Percentiles rank a stretch among this genome's conserved stretches.
phyloP scores from a whole-genome alignment of 176 grass and related monocot species.

The Ananas comosus region DNA sequence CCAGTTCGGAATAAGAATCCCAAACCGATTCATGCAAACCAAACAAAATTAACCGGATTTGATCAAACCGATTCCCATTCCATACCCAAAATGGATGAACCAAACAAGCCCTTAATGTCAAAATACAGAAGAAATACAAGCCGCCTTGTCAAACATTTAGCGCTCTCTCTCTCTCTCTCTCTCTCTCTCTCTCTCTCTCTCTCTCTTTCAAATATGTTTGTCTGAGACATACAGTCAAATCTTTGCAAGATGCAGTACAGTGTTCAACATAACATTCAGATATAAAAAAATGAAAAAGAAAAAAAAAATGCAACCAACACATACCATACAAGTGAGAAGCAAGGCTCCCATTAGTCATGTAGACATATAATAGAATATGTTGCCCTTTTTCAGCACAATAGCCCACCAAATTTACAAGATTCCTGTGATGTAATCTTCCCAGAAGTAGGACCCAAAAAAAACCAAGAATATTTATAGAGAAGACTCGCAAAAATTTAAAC shows the following conservation, averaged over 20 bases:
- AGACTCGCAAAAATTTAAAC: neutral
- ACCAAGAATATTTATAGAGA: slow-evolving; percentile 12
- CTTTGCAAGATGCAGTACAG: neutral
- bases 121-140: too few species aligned
- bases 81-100: too few species aligned
- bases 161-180: too few species aligned
- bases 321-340: slow-evolving; percentile 92
- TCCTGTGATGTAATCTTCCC: slow-evolving; percentile 88
- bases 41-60: too few species aligned
- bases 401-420: slow-evolving; percentile 96
- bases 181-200: too few species aligned
- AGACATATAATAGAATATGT: slow-evolving; percentile 88
- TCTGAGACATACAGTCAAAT: neutral
- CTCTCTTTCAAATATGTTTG: neutral
- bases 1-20: too few species aligned
- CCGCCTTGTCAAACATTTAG: too few species aligned
- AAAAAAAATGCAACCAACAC: slow-evolving; percentile 18
- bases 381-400: slow-evolving; percentile 93
- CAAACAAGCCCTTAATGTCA: too few species aligned
- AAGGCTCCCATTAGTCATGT: slow-evolving; percentile 91
- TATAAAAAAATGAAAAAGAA: slow-evolving; percentile 19
- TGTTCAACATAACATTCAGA: slow-evolving; percentile 1
- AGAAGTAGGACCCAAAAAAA: slow-evolving; percentile 82
- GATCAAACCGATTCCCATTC: too few species aligned
- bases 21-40: too few species aligned